Evolutionary conservation across 352 stramenopile genomes (phyloP).

Genomic region (Pythium coloratum): DNA sequence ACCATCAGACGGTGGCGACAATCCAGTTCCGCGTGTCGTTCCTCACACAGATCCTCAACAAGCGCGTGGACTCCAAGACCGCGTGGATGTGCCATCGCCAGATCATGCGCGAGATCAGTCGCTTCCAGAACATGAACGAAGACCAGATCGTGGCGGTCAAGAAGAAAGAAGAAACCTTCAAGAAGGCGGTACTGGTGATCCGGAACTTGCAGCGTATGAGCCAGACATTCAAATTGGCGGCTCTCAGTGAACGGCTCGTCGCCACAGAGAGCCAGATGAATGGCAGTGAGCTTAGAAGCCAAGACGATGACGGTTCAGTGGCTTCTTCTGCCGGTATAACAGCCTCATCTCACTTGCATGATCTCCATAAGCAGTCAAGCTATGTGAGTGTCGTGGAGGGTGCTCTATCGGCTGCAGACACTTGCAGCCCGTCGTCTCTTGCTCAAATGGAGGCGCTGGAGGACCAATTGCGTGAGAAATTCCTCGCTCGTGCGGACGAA

Average conservation of each 20-base stretch:
- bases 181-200: conserved; percentile 65
- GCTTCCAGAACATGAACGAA: conserved; percentile 67
- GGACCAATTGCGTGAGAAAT: conserved; percentile 61
- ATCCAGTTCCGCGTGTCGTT: conserved; percentile 69
- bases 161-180: conserved; percentile 69
- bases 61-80: conserved; percentile 72
- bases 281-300: not conserved
- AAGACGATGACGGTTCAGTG: not conserved
- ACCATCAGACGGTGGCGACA: conserved; percentile 52
- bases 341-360: not conserved
- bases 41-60: conserved; percentile 59
- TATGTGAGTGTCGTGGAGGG: conserved; percentile 49
- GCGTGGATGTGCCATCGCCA: conserved; percentile 78
- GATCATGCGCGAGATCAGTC: conserved; percentile 77
- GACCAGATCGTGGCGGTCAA: conserved; percentile 63
- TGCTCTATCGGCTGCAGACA: conserved; percentile 20
- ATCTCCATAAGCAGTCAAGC: conserved; percentile 20
- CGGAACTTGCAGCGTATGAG: conserved; percentile 47
- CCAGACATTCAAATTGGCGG: not conserved
- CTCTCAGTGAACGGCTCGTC: not conserved
- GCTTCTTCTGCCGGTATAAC: too few species aligned
- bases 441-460: conserved; percentile 54
- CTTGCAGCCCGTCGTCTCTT: conserved; percentile 4
- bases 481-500: conserved; percentile 63
- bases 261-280: conserved; percentile 1